These are phyloP conservation scores for Puccinia novopanici DNA, from an alignment of 1,284 basidiomycete genomes.

Conservation along the genomic window DNA sequence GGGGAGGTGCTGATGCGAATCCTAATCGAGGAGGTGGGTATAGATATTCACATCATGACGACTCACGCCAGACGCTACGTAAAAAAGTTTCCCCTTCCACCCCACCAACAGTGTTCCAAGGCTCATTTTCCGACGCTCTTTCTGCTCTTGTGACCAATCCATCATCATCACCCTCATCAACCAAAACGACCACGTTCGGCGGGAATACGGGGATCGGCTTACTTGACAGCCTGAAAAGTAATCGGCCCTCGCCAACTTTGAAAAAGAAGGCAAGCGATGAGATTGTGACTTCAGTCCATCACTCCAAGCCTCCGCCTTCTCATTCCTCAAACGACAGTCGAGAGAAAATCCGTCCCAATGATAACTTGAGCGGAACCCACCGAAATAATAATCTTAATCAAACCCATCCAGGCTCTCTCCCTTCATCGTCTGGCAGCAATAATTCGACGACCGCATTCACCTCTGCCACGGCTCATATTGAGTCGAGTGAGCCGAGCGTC, in stretches of 20 bases:
- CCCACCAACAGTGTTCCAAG: slow-evolving; percentile 39
- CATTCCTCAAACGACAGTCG: slow-evolving; percentile 22
- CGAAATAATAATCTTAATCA: slow-evolving; percentile 7
- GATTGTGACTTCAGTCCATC: background rate
- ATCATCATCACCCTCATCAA: slow-evolving; percentile 11
- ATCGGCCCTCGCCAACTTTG: slow-evolving; percentile 4
- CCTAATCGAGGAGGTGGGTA: slow-evolving; percentile 27
- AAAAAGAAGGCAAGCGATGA: slow-evolving; percentile 45
- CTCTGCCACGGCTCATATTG: background rate
- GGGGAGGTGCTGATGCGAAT: background rate
- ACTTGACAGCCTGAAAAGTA: slow-evolving; percentile 28
- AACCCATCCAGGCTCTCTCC: background rate
- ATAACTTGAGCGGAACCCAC: slow-evolving; percentile 6
- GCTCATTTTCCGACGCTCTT: slow-evolving; percentile 51
- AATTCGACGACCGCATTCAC: background rate
- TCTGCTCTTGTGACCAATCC: slow-evolving; percentile 50
- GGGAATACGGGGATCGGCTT: background rate
- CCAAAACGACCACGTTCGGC: background rate
- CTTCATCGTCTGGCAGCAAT: background rate
- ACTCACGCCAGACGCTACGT: slow-evolving; percentile 8
- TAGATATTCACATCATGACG: slow-evolving; percentile 24
- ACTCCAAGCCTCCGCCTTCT: slow-evolving; percentile 13
- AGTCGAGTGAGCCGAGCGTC: slow-evolving; percentile 5
- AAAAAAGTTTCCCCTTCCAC: slow-evolving; percentile 28
- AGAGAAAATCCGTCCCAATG: slow-evolving; percentile 1